A percentile compares a stretch with the other conserved stretches of the same genome.
These are phyloP conservation scores for Diaporthe citriasiana DNA, from an alignment of 2,329 filamentous ascomycete species.

Conservation along the genomic window DNA sequence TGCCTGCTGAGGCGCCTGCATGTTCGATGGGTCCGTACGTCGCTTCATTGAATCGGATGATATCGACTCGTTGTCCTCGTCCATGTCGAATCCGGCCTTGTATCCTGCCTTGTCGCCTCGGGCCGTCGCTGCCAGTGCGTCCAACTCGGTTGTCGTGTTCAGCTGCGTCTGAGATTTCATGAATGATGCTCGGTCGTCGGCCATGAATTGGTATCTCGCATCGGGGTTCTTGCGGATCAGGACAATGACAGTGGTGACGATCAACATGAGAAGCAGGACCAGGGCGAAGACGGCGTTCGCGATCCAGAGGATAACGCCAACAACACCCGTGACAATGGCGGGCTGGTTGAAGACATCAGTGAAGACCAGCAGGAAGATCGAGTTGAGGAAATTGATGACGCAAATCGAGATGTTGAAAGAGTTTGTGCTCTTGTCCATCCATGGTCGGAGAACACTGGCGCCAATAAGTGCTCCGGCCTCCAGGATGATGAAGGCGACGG, in stretches of 20 bases:
- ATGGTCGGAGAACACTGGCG: conserved; percentile 86
- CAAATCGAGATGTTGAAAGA: conserved; percentile 95
- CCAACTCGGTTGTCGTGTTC: conserved; percentile 83
- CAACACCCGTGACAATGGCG: conserved; percentile 84
- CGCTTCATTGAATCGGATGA: conserved; percentile 70
- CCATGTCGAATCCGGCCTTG: conserved; percentile 72
- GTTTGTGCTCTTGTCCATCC: conserved; percentile 99
- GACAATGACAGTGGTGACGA: conserved; percentile 75
- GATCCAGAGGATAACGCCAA: conserved; percentile 91
- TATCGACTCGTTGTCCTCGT: conserved; percentile 80
- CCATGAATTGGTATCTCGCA: conserved; percentile 95
- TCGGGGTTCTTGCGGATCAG: conserved; percentile 95
- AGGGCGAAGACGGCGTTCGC: conserved; percentile 87
- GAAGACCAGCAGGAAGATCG: conserved; percentile 91
- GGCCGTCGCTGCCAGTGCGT: conserved; percentile 89
- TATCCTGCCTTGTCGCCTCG: conserved; percentile 81
- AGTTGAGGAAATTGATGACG: conserved; percentile 90
- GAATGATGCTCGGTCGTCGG: conserved; percentile 94
- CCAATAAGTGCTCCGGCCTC: conserved; percentile 84
- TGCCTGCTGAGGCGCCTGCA: conserved; percentile 39
- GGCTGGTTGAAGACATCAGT: conserved; percentile 89
- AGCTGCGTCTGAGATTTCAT: conserved; percentile 95
- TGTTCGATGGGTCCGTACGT: conserved; percentile 53
- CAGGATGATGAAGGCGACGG: conserved; percentile 85
- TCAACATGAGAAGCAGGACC: conserved; percentile 85